A percentile compares a stretch with the other conserved stretches of the same genome.
Evolutionary conservation across 768 basidiomycete genomes (phyloP).

Genomic region (Exidia glandulosa): DNA sequence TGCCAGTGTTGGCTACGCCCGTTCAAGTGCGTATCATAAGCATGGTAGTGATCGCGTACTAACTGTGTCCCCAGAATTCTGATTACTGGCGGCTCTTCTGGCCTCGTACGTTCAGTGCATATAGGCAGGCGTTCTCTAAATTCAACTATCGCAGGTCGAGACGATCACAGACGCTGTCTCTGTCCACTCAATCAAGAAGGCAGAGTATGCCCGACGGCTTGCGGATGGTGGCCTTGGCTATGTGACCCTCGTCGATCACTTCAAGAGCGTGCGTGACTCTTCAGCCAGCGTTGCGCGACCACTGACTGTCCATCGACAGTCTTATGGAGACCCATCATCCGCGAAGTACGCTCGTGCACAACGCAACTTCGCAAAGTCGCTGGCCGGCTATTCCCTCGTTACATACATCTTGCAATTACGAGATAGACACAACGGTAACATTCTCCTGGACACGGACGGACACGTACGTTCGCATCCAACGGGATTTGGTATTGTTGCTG

Average conservation of each 20-base stretch:
- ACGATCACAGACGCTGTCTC: constrained; percentile 98
- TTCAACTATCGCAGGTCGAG: constrained; percentile 36
- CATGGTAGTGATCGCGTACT: not conserved
- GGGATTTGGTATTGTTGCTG: too few relatives aligned
- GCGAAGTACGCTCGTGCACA: constrained; percentile 86
- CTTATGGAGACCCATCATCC: constrained; percentile 81
- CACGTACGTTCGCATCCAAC: too few relatives aligned
- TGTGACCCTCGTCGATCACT: constrained; percentile 88
- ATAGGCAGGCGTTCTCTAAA: not conserved
- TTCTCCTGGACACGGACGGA: constrained; percentile 88
- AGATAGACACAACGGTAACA: constrained; percentile 98
- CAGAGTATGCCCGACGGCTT: constrained; percentile 85
- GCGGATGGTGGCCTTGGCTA: constrained; percentile 72
- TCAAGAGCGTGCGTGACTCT: constrained; percentile 52
- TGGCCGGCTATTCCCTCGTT: constrained; percentile 89
- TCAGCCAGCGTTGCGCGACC: not conserved
- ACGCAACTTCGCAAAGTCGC: constrained; percentile 84
- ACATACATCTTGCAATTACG: constrained; percentile 98
- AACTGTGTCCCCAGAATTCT: constrained; percentile 42
- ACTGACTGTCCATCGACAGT: constrained; percentile 34
- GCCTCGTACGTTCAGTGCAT: constrained; percentile 34
- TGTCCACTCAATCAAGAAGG: constrained; percentile 98
- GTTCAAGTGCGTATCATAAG: constrained; percentile 41
- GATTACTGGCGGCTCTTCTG: constrained; percentile 87
- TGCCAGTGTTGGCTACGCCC: constrained; percentile 87